phyloP scores from a whole-genome alignment of 495 filamentous ascomycete genomes.

The Durotheca rogersii region DNA sequence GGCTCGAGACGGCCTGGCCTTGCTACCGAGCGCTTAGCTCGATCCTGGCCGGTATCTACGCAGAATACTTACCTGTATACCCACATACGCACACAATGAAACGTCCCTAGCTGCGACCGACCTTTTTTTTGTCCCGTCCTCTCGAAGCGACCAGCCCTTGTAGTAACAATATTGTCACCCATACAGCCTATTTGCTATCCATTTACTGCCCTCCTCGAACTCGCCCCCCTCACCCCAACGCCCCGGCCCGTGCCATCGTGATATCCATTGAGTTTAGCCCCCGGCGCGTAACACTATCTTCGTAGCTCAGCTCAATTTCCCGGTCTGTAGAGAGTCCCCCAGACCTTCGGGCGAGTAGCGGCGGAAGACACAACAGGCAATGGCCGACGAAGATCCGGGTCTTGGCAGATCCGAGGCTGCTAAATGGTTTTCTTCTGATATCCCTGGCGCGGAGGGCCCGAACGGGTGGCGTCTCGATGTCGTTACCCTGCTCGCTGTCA shows the following conservation, averaged over 20 bases:
- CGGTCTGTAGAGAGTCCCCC: no score
- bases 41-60: no score
- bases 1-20: background rate
- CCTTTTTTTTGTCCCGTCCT: background rate
- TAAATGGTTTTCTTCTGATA: constrained; percentile 43
- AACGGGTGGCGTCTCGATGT: constrained; percentile 59
- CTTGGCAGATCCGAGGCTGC: constrained; percentile 4
- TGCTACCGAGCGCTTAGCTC: background rate
- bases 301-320: no score
- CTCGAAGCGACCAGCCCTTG: no score
- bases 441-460: constrained; percentile 30
- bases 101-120: background rate
- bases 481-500: constrained; percentile 62
- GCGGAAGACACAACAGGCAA: constrained; percentile 6
- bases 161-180: no score
- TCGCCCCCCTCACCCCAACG: background rate
- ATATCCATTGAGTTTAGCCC: no score
- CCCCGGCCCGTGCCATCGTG: background rate
- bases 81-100: background rate
- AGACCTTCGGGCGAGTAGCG: no score
- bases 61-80: no score
- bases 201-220: constrained; percentile 1
- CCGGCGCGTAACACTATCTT: no score
- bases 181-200: no score
- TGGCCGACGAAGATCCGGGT: constrained; percentile 20